These are phyloP conservation scores for Apophysomyces elegans DNA, from an alignment of 371 early-diverging fungal genomes.

Conservation along the genomic window DNA sequence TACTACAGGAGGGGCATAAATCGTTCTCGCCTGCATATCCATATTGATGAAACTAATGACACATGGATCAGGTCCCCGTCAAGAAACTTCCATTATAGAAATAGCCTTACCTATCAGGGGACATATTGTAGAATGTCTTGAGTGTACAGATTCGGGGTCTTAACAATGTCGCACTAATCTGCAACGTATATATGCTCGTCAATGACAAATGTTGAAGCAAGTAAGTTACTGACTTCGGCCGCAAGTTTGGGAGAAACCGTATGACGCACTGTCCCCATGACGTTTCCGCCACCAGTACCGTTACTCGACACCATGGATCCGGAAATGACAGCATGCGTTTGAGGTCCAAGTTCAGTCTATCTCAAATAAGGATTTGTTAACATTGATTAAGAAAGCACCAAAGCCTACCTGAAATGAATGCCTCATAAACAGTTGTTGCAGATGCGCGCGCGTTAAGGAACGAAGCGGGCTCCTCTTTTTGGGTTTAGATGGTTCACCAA, in stretches of 20 bases:
- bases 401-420: slow-evolving; percentile 83
- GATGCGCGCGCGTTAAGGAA: slow-evolving; percentile 56
- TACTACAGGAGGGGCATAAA: slow-evolving; percentile 68
- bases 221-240: slow-evolving; percentile 57
- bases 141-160: slow-evolving; percentile 60
- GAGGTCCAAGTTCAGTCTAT: slow-evolving; percentile 72
- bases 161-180: slow-evolving; percentile 64
- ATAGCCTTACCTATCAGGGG: slow-evolving; percentile 58
- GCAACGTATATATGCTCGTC: neutral
- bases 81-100: slow-evolving; percentile 6
- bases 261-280: slow-evolving; percentile 76
- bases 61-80: neutral
- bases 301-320: slow-evolving; percentile 74
- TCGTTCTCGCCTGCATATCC: slow-evolving; percentile 52
- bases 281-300: slow-evolving; percentile 80
- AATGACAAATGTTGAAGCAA: neutral
- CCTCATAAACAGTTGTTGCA: slow-evolving; percentile 75
- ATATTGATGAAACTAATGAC: slow-evolving; percentile 66
- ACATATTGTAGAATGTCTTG: slow-evolving; percentile 73
- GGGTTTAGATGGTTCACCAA: slow-evolving; percentile 31
- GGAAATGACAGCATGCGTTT: slow-evolving; percentile 65
- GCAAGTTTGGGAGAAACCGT: slow-evolving; percentile 72
- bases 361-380: neutral
- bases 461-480: slow-evolving; percentile 26
- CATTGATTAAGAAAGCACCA: neutral